phyloP scores from a whole-genome alignment of 257 asterid genomes.

The Scutellaria minor region DNA sequence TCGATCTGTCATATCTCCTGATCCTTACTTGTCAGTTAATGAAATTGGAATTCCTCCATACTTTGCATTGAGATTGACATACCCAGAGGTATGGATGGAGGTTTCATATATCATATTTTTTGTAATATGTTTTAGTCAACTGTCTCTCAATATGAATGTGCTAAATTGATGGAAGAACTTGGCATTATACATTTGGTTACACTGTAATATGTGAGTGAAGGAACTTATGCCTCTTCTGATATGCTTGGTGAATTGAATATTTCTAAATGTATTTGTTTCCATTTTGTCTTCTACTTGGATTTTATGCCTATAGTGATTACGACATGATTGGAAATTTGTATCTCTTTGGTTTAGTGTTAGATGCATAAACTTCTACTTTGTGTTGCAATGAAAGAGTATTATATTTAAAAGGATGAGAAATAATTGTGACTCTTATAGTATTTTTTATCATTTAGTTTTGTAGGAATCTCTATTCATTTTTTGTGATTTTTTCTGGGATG shows the following conservation, averaged over 20 bases:
- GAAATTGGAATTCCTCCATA: constrained; percentile 98
- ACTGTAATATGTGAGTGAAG: constrained; percentile 1
- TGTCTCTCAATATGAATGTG: neutral
- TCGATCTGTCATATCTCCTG: constrained; percentile 97
- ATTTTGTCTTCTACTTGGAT: neutral
- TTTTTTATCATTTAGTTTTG: neutral
- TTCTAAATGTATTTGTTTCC: neutral
- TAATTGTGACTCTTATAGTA: no score
- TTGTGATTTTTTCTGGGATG: neutral
- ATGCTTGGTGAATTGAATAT: neutral
- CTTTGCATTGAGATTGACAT: constrained; percentile 85
- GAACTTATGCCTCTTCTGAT: neutral
- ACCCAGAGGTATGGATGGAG: constrained; percentile 76
- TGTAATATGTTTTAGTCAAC: neutral
- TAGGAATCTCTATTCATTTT: neutral
- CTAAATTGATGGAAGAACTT: no score
- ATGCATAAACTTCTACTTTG: neutral
- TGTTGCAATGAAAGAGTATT: neutral
- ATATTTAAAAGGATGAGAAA: neutral
- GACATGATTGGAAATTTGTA: neutral
- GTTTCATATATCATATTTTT: constrained; percentile 6
- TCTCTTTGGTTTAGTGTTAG: neutral
- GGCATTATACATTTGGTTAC: neutral
- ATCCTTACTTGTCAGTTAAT: constrained; percentile 91
- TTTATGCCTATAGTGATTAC: neutral